Evolutionary conservation across 116 monocot genomes (phyloP).

Genomic region (Phalaenopsis hybrid): DNA sequence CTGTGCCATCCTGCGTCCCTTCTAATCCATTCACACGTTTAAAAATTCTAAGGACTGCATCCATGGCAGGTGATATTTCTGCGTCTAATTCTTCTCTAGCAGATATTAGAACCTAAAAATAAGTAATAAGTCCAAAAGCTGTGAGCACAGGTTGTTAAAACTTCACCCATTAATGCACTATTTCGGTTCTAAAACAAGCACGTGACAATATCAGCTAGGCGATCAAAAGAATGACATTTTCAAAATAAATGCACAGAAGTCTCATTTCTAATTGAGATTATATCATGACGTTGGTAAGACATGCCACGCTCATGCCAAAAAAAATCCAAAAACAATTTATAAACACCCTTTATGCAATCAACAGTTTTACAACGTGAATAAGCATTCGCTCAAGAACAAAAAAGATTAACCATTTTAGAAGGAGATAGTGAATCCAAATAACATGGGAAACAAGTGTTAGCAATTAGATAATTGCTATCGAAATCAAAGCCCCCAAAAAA

Average conservation of each 20-base stretch:
- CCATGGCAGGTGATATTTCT: constrained; percentile 75
- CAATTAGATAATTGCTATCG: not conserved
- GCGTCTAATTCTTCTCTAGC: constrained; percentile 75
- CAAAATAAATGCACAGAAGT: not conserved
- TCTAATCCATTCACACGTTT: constrained; percentile 64
- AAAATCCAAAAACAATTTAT: not conserved
- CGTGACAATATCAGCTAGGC: not conserved
- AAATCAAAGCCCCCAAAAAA: not conserved
- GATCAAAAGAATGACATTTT: not conserved
- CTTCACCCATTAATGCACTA: not conserved
- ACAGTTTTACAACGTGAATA: not conserved
- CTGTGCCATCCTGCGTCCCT: constrained; percentile 23
- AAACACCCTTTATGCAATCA: not conserved
- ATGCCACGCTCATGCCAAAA: not conserved
- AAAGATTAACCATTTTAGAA: not conserved
- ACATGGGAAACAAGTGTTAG: not conserved
- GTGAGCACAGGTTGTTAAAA: not conserved
- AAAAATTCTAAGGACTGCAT: constrained; percentile 66
- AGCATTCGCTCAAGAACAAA: not conserved
- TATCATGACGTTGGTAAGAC: not conserved
- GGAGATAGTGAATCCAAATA: not conserved
- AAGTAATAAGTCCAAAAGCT: not conserved
- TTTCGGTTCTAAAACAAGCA: not conserved
- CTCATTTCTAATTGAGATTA: not conserved
- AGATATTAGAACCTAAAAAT: constrained; percentile 66